These are phyloP conservation scores for Sporisorium graminicola DNA, from an alignment of 1,284 basidiomycete species.

Conservation along the genomic window DNA sequence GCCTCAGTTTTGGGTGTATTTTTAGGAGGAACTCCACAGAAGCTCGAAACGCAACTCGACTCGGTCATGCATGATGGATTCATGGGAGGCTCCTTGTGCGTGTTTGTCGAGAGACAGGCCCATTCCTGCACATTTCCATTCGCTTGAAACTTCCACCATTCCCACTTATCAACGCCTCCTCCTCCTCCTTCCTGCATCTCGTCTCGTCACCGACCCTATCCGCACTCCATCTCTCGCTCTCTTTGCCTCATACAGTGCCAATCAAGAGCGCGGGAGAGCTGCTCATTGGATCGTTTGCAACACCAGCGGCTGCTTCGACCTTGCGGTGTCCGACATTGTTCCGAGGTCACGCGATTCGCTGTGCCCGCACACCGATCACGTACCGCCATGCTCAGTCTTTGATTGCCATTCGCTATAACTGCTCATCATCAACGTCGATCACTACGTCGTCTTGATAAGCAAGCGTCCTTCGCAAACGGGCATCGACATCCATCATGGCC, in stretches of 20 bases:
- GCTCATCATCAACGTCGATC: neutral
- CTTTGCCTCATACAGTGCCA: neutral
- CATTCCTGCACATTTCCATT: neutral
- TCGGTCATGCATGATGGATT: too few relatives aligned
- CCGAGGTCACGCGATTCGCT: slow-evolving; percentile 4
- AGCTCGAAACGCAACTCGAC: too few relatives aligned
- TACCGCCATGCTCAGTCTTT: neutral
- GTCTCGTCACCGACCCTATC: neutral
- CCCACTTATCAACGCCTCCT: neutral
- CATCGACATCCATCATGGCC: slow-evolving; percentile 27
- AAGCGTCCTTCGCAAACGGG: neutral
- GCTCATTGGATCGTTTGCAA: neutral
- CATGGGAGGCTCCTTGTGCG: too few relatives aligned
- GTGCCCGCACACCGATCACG: neutral
- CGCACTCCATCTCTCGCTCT: neutral
- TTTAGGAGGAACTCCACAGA: too few relatives aligned
- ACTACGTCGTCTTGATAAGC: neutral
- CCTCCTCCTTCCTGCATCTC: neutral
- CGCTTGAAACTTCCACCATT: neutral
- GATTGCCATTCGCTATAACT: neutral
- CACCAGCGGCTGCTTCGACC: neutral
- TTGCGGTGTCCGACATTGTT: neutral
- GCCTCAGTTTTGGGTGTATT: too few relatives aligned
- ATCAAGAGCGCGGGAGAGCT: neutral
- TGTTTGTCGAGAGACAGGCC: neutral